Evolutionary conservation across 306 rosid genomes (phyloP).

Genomic region (Begonia peltatifolia): DNA sequence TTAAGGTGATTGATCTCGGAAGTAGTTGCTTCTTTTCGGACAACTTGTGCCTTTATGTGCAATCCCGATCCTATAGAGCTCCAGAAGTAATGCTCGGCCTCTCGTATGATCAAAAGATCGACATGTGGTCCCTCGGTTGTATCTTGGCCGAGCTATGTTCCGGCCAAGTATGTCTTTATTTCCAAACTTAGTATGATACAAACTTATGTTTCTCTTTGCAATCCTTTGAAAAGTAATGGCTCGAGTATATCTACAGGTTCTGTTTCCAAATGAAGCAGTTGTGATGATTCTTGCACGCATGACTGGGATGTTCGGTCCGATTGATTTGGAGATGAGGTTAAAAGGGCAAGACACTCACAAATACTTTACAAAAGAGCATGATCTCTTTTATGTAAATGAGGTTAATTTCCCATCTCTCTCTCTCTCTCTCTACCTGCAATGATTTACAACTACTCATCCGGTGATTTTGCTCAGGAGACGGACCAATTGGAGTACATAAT

Average conservation of each 20-base stretch:
- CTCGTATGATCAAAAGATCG: conserved; percentile 80
- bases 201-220: not conserved
- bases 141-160: conserved; percentile 92
- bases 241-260: conserved; percentile 34
- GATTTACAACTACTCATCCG: not conserved
- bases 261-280: conserved; percentile 72
- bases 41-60: conserved; percentile 80
- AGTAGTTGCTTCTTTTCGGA: conserved; percentile 91
- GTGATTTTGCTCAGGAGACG: conserved; percentile 42
- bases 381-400: conserved; percentile 69
- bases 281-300: conserved; percentile 75
- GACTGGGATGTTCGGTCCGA: conserved; percentile 76
- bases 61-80: conserved; percentile 94
- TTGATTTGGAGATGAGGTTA: conserved; percentile 72
- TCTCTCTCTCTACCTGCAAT: too few relatives aligned
- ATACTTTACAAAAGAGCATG: conserved; percentile 82
- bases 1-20: conserved; percentile 94
- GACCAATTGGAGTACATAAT: conserved; percentile 71
- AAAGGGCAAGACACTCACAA: conserved; percentile 78
- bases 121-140: conserved; percentile 97
- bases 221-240: too few relatives aligned
- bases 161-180: conserved; percentile 61
- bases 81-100: conserved; percentile 98
- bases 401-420: conserved; percentile 24
- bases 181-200: not conserved